Evolutionary conservation across 2,329 filamentous ascomycete genomes (phyloP).

Genomic region (Claviceps digitariae): DNA sequence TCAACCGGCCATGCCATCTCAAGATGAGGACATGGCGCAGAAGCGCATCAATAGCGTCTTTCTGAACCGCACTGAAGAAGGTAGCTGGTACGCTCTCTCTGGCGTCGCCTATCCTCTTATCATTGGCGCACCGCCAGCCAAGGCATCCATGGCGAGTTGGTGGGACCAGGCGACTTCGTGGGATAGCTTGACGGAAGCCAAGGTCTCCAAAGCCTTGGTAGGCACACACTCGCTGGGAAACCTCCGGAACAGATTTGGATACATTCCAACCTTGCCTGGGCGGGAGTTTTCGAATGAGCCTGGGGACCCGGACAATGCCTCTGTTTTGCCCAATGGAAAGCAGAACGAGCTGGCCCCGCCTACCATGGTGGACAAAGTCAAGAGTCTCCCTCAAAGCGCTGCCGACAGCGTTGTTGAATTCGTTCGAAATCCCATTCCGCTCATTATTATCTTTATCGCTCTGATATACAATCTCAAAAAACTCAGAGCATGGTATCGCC

Average conservation of each 20-base stretch:
- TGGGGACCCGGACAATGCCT: conserved; percentile 21
- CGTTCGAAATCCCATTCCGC: conserved; percentile 39
- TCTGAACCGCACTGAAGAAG: conserved; percentile 73
- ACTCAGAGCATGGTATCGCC: conserved; percentile 25
- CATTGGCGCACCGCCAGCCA: conserved; percentile 46
- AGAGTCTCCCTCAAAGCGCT: conserved; percentile 35
- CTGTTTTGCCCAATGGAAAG: conserved; percentile 16
- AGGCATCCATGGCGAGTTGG: conserved; percentile 32
- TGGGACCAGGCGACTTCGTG: conserved; percentile 28
- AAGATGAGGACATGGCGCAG: conserved; percentile 34
- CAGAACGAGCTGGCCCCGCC: conserved; percentile 20
- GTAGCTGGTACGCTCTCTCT: conserved; percentile 89
- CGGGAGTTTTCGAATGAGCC: conserved; percentile 14
- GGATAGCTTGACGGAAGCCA: conserved; percentile 27
- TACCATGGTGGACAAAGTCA: conserved; percentile 36
- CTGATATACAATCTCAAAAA: conserved; percentile 33
- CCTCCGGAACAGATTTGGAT: conserved; percentile 17
- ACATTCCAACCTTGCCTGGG: conserved; percentile 25
- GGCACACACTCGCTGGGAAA: conserved; percentile 52
- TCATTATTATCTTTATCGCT: conserved; percentile 29
- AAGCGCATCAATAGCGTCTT: conserved; percentile 57
- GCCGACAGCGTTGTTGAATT: conserved; percentile 39
- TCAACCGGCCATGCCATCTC: conserved; percentile 57
- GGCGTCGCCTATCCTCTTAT: conserved; percentile 77
- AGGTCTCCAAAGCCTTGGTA: conserved; percentile 48